Conservation (phyloP, 306 rosid species). For the Inga laurina region DNA sequence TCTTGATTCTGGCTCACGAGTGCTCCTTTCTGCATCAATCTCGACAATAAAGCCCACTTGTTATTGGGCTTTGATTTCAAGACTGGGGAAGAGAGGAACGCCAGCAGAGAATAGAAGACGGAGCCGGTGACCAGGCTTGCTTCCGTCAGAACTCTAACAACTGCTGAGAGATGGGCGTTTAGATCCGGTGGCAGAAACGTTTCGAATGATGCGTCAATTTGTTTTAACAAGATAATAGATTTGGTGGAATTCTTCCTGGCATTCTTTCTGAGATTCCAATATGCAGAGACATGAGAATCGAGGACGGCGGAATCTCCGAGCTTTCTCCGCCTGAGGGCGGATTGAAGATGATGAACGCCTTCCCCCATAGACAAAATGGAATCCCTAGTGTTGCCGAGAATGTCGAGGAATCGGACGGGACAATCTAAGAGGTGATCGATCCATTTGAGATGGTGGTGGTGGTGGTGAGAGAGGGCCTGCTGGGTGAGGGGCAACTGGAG, state of each 20-base stretch:
- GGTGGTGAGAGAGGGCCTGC: conserved; percentile 45
- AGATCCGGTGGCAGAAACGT: conserved; percentile 34
- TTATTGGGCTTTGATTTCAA: conserved; percentile 52
- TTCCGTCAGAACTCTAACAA: conserved; percentile 67
- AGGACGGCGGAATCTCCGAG: conserved; percentile 48
- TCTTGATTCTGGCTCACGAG: conserved; percentile 22
- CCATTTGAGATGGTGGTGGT: conserved; percentile 55
- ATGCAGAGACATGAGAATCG: conserved; percentile 39
- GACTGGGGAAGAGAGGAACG: conserved; percentile 51
- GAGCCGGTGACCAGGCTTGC: conserved; percentile 51
- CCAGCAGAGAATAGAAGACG: conserved; percentile 49
- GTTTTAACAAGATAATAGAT: conserved; percentile 42
- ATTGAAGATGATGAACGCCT: conserved; percentile 54
- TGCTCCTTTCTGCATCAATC: conserved; percentile 48
- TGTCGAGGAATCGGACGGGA: conserved; percentile 58
- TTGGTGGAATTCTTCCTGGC: conserved; percentile 47
- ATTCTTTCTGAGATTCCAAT: conserved; percentile 48
- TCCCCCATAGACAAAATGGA: conserved; percentile 43
- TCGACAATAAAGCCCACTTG: conserved; percentile 67
- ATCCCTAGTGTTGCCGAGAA: conserved; percentile 57
- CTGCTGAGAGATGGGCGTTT: conserved; percentile 43
- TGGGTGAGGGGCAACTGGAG: conserved; percentile 57
- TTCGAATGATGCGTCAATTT: conserved; percentile 41
- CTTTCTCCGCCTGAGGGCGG: conserved; percentile 59
- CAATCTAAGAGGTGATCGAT: conserved; percentile 57